Evolutionary conservation across 306 rosid genomes (phyloP).

Genomic region (Cercis canadensis): DNA sequence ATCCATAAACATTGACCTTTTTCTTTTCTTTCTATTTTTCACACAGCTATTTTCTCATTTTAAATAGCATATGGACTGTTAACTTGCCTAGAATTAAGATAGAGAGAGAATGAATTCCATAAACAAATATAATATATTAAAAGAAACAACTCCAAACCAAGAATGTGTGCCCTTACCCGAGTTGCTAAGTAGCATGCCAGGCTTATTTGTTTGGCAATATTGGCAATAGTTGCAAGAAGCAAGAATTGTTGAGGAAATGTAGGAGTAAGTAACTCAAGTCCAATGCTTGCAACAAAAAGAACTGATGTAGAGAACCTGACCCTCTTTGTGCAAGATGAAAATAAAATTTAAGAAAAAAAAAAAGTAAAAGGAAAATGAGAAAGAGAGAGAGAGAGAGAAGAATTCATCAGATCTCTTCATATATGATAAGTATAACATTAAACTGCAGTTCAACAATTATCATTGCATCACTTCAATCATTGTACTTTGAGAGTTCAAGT

Average conservation of each 20-base stretch:
- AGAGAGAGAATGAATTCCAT: not conserved
- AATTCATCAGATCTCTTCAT: constrained; percentile 23
- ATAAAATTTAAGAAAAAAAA: too few species aligned
- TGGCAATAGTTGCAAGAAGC: constrained; percentile 91
- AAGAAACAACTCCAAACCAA: not conserved
- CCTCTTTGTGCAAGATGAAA: constrained; percentile 62
- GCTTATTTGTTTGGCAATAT: constrained; percentile 90
- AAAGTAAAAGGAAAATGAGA: not conserved
- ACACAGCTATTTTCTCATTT: constrained; percentile 4
- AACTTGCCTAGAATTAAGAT: not conserved
- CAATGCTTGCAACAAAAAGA: constrained; percentile 76
- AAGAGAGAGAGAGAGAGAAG: not conserved
- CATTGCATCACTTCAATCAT: constrained; percentile 34
- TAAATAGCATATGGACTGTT: constrained; percentile 2
- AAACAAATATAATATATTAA: not conserved
- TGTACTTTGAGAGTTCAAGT: constrained; percentile 17
- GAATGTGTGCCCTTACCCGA: constrained; percentile 57
- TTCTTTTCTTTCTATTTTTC: not conserved
- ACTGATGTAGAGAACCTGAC: constrained; percentile 85
- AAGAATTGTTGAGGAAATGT: constrained; percentile 71
- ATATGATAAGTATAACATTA: constrained; percentile 8
- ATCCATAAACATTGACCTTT: not conserved
- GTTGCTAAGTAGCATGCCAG: constrained; percentile 86
- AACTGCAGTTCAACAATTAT: constrained; percentile 44
- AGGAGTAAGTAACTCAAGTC: constrained; percentile 92